Conservation (phyloP, 2,329 filamentous ascomycete species). For the Escovopsis weberi region DNA sequence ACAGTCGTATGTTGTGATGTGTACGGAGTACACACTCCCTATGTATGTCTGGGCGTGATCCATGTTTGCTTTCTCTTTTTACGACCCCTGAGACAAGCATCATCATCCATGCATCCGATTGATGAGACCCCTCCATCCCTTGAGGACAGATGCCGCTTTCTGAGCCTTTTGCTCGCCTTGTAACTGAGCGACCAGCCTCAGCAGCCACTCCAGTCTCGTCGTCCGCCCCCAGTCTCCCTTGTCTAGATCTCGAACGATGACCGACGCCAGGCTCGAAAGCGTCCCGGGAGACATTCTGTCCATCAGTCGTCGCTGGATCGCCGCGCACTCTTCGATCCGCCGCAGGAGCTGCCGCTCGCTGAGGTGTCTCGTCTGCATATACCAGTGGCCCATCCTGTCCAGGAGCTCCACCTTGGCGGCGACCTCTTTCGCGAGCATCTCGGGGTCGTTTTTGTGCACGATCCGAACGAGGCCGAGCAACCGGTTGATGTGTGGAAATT, state of each 20-base stretch:
- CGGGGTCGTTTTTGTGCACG: background rate
- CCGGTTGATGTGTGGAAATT: slow-evolving; percentile 13
- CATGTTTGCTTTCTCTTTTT: background rate
- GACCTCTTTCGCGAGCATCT: slow-evolving; percentile 5
- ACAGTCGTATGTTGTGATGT: too few species aligned
- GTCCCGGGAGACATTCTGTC: slow-evolving; percentile 12
- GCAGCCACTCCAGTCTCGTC: slow-evolving; percentile 16
- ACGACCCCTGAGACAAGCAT: background rate
- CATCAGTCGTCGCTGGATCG: slow-evolving; percentile 11
- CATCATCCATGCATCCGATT: background rate
- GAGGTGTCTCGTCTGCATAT: slow-evolving; percentile 11
- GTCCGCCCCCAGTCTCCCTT: slow-evolving; percentile 18
- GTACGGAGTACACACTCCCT: too few species aligned
- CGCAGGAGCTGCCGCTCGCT: slow-evolving; percentile 17
- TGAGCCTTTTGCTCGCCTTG: slow-evolving; percentile 10
- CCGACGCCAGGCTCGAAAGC: slow-evolving; percentile 13
- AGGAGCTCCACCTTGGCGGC: slow-evolving; percentile 15
- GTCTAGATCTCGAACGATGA: slow-evolving; percentile 20
- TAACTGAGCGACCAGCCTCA: slow-evolving; percentile 11
- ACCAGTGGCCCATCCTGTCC: slow-evolving; percentile 17
- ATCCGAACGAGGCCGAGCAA: slow-evolving; percentile 11
- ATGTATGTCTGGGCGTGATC: too few species aligned
- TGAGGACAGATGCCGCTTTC: slow-evolving; percentile 7
- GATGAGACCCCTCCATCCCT: slow-evolving; percentile 13
- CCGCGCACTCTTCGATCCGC: slow-evolving; percentile 14